Evolutionary conservation across 1,284 basidiomycete species (phyloP).

Genomic region (Phenoliferia sp.): DNA sequence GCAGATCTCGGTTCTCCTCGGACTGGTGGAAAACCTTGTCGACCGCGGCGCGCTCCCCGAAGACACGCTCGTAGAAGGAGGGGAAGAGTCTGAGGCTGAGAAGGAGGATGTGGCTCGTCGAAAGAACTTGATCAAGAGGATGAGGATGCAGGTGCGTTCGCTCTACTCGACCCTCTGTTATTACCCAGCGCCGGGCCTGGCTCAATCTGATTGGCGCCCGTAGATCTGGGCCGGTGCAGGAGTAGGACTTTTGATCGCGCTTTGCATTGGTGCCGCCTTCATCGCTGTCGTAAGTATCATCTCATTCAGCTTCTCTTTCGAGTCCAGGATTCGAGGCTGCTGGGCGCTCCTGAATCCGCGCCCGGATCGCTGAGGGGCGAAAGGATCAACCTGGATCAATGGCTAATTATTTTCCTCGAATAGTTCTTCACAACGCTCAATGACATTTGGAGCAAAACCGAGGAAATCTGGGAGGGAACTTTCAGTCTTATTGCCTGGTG

Average conservation of each 20-base stretch:
- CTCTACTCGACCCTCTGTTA: no score
- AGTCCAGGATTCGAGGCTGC: neutral
- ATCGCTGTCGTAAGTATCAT: constrained; percentile 42
- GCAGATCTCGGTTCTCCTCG: constrained; percentile 72
- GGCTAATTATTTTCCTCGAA: neutral
- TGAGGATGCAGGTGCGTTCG: constrained; percentile 19
- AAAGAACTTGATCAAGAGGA: constrained; percentile 25
- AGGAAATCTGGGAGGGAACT: constrained; percentile 56
- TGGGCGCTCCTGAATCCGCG: neutral
- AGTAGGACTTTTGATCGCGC: constrained; percentile 67
- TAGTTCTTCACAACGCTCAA: constrained; percentile 51
- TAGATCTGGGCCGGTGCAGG: constrained; percentile 76
- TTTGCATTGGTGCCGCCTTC: constrained; percentile 56
- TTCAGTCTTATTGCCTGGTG: constrained; percentile 69
- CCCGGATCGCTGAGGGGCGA: neutral
- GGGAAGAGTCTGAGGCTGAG: constrained; percentile 8
- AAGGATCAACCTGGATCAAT: neutral
- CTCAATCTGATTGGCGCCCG: neutral
- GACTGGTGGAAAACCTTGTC: constrained; percentile 71
- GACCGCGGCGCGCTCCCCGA: constrained; percentile 14
- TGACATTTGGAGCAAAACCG: constrained; percentile 52
- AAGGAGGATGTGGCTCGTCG: constrained; percentile 13
- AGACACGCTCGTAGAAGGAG: constrained; percentile 4
- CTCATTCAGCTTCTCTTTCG: neutral
- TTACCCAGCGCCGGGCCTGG: neutral